Evolutionary conservation across 1,139 yeast genomes (phyloP).

Genomic region (Candida neerlandica): DNA sequence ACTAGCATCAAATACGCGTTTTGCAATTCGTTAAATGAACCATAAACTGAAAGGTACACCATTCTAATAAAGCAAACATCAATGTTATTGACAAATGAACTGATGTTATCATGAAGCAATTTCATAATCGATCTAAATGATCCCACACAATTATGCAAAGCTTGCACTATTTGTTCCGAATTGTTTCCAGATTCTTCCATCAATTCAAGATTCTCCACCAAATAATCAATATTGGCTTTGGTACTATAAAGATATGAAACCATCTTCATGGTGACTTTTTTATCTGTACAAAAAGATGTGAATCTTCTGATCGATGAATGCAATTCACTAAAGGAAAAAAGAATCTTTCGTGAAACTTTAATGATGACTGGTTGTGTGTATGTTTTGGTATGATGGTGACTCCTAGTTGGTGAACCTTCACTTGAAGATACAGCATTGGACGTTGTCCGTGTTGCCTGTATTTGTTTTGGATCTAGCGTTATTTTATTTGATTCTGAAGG

Average conservation of each 20-base stretch:
- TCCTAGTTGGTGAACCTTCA: constrained; percentile 14
- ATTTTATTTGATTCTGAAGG: constrained; percentile 11
- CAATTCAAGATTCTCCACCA: constrained; percentile 62
- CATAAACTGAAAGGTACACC: constrained; percentile 69
- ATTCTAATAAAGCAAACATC: constrained; percentile 74
- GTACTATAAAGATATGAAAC: constrained; percentile 58
- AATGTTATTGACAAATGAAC: constrained; percentile 52
- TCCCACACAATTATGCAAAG: constrained; percentile 37
- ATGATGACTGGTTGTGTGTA: constrained; percentile 35
- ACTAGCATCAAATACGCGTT: constrained; percentile 67
- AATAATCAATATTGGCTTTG: constrained; percentile 57
- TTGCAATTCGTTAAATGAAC: constrained; percentile 73
- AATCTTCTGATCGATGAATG: constrained; percentile 70
- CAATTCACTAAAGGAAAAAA: constrained; percentile 67
- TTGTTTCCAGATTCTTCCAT: constrained; percentile 48
- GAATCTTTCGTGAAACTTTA: constrained; percentile 55
- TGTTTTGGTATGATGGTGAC: constrained; percentile 13
- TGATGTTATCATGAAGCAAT: constrained; percentile 49
- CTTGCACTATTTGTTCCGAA: constrained; percentile 30
- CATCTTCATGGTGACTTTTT: constrained; percentile 60
- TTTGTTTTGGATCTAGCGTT: constrained; percentile 8
- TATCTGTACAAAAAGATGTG: constrained; percentile 67
- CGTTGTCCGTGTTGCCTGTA: background rate
- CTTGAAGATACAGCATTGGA: constrained; percentile 1
- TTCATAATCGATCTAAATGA: constrained; percentile 57